Evolutionary conservation across 495 filamentous ascomycete genomes (phyloP).

Genomic region (Tuber magnatum): DNA sequence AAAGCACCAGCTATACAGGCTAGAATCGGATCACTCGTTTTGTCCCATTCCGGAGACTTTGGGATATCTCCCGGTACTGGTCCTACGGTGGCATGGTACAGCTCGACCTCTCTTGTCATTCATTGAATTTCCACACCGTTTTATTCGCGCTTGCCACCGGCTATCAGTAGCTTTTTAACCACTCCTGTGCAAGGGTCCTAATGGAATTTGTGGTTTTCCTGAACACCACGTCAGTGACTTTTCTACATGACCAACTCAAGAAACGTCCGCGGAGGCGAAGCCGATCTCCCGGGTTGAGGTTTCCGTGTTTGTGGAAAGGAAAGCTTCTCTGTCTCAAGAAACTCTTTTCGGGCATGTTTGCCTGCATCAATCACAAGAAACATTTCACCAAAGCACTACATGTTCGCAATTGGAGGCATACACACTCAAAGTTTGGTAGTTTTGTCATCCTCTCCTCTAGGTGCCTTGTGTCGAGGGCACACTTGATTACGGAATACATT

Average conservation of each 20-base stretch:
- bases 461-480: not conserved
- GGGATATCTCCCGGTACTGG: not conserved
- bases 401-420: not conserved
- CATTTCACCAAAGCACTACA: not conserved
- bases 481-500: not conserved
- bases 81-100: not conserved
- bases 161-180: not conserved
- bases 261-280: not conserved
- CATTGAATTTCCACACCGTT: not conserved
- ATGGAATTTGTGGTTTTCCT: not conserved
- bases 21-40: not conserved
- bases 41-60: not conserved
- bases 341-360: not conserved
- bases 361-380: not conserved
- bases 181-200: not conserved
- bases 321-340: not conserved
- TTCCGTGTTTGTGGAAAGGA: not conserved
- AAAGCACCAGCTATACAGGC: not conserved
- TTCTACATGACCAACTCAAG: not conserved
- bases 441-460: not conserved
- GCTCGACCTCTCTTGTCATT: not conserved
- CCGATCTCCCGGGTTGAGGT: not conserved
- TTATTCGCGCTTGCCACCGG: not conserved
- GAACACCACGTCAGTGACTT: not conserved
- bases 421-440: not conserved